phyloP scores from a whole-genome alignment of 1,139 yeast species.

The Nakaseomyces delphensis region DNA sequence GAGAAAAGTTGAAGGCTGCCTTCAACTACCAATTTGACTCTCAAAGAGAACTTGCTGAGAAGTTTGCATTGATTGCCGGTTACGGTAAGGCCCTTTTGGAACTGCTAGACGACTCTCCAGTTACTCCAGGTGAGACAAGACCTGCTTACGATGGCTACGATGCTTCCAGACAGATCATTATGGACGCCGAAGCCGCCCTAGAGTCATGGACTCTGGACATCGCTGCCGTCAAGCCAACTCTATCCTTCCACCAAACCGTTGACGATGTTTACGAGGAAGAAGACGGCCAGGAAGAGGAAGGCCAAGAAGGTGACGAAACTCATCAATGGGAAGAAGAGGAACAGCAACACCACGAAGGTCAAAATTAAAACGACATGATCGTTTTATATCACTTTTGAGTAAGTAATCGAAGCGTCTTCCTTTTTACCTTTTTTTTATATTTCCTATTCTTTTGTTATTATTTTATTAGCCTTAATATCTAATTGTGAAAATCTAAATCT shows the following conservation, averaged over 20 bases:
- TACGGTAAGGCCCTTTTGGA: slow-evolving; percentile 81
- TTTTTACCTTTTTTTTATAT: not conserved
- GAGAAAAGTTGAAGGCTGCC: slow-evolving; percentile 81
- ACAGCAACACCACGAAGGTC: slow-evolving; percentile 14
- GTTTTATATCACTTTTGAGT: too few relatives aligned
- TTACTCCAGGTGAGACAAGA: slow-evolving; percentile 87
- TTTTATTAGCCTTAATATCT: slow-evolving; percentile 3
- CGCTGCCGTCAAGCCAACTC: slow-evolving; percentile 73
- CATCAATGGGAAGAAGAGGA: slow-evolving; percentile 23
- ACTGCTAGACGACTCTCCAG: slow-evolving; percentile 74
- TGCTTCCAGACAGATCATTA: slow-evolving; percentile 77
- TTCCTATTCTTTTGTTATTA: not conserved
- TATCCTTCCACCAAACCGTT: slow-evolving; percentile 64
- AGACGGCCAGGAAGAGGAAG: slow-evolving; percentile 38
- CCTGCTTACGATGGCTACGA: slow-evolving; percentile 83
- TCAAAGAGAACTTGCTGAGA: slow-evolving; percentile 73
- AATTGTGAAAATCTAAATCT: slow-evolving; percentile 4
- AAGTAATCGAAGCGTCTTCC: not conserved
- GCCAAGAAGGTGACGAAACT: slow-evolving; percentile 24
- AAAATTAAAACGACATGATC: slow-evolving; percentile 11
- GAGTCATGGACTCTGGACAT: slow-evolving; percentile 77
- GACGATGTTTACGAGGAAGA: slow-evolving; percentile 56
- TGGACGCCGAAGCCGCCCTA: slow-evolving; percentile 76
- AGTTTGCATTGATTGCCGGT: slow-evolving; percentile 78
- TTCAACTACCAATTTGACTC: slow-evolving; percentile 79